These are phyloP conservation scores for Trichoderma arundinaceum DNA, from an alignment of 2,329 filamentous ascomycete genomes.

Conservation along the genomic window DNA sequence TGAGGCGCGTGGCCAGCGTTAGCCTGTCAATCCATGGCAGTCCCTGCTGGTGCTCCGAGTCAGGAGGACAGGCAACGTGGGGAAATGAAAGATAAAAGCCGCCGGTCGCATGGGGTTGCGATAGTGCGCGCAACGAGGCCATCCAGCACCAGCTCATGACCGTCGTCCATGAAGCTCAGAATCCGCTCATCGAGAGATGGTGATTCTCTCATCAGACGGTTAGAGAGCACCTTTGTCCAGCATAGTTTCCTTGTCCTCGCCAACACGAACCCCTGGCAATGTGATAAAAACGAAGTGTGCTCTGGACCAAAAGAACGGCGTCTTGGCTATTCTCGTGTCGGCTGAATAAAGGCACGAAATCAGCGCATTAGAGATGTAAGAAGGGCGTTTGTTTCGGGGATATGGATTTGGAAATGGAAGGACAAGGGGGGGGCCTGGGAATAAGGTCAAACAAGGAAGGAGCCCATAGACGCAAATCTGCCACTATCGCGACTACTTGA, in stretches of 20 bases:
- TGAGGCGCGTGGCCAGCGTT: constrained; percentile 8
- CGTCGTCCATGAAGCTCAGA: not conserved
- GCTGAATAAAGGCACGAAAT: not conserved
- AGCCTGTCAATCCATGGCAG: not conserved
- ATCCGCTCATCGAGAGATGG: not conserved
- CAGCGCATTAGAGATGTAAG: not conserved
- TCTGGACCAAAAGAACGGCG: too few species aligned
- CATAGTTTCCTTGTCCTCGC: too few species aligned
- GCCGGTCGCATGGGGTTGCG: not conserved
- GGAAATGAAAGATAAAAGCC: not conserved
- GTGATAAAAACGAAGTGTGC: not conserved
- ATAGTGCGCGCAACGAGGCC: not conserved
- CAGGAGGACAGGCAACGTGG: constrained; percentile 11
- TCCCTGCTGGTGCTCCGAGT: constrained; percentile 11
- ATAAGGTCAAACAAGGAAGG: constrained; percentile 24
- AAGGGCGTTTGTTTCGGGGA: constrained; percentile 7
- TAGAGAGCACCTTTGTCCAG: too few species aligned
- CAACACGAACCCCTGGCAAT: too few species aligned
- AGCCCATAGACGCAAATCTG: constrained; percentile 14
- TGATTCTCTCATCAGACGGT: not conserved
- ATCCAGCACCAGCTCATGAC: not conserved
- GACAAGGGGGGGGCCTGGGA: constrained; percentile 9
- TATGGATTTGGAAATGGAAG: not conserved
- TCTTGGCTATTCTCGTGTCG: not conserved
- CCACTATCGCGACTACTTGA: constrained; percentile 10